A percentile compares a stretch with the other conserved stretches of the same genome.
Conservation (phyloP, 2,329 filamentous ascomycete genomes). For the Aquanectria penicillioides region DNA sequence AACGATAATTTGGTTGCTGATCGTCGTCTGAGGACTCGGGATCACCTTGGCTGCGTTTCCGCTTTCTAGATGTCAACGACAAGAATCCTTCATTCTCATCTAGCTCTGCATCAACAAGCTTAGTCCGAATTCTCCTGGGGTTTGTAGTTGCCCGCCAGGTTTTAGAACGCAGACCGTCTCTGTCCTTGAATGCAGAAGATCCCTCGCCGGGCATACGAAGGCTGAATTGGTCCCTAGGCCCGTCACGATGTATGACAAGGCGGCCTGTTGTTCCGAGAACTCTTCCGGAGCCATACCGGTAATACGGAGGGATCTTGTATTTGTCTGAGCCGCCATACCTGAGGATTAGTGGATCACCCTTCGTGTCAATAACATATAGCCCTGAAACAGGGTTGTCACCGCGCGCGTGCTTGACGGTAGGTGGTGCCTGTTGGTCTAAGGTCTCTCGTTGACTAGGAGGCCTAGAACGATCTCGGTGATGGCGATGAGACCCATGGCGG, state of each 20-base stretch:
- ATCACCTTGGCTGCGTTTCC: constrained; percentile 46
- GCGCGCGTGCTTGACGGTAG: constrained; percentile 10
- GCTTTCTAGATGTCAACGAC: constrained; percentile 56
- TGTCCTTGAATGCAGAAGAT: constrained; percentile 46
- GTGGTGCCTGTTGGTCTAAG: constrained; percentile 11
- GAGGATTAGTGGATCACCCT: constrained; percentile 80
- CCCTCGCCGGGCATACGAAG: constrained; percentile 57
- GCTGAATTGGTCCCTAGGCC: constrained; percentile 65
- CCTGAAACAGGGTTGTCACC: constrained; percentile 33
- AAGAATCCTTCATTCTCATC: constrained; percentile 58
- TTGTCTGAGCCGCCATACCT: constrained; percentile 79
- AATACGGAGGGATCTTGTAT: constrained; percentile 77
- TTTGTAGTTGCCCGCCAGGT: constrained; percentile 50
- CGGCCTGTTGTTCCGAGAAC: constrained; percentile 73
- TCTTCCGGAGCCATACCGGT: constrained; percentile 72
- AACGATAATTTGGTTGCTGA: constrained; percentile 68
- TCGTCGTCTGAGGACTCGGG: constrained; percentile 57
- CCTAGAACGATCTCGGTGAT: constrained; percentile 26
- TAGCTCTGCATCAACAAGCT: constrained; percentile 31
- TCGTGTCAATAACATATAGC: constrained; percentile 72
- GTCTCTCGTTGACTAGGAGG: constrained; percentile 15
- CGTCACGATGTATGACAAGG: constrained; percentile 74
- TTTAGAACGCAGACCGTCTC: constrained; percentile 59
- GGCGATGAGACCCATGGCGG: constrained; percentile 29
- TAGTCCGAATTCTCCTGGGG: constrained; percentile 52